These are phyloP conservation scores for Phytophthora syringae DNA, from an alignment of 352 stramenopile genomes.

Conservation along the genomic window DNA sequence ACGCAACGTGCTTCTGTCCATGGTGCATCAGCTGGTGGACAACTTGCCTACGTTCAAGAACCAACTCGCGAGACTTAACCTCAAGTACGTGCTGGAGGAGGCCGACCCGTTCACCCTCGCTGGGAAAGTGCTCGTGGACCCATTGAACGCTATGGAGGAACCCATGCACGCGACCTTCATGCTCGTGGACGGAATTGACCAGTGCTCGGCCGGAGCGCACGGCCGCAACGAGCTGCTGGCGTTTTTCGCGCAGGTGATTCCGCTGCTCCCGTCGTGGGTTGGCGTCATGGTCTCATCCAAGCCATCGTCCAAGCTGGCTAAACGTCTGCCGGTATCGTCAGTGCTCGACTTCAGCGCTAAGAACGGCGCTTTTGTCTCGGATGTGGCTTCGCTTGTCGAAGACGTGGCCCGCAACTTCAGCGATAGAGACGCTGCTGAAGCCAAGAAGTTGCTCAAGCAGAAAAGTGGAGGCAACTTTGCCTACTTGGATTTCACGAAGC, in stretches of 20 bases:
- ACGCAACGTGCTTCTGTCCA: slow-evolving; percentile 76
- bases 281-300: slow-evolving; percentile 78
- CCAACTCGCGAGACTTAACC: slow-evolving; percentile 81
- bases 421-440: slow-evolving; percentile 47
- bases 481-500: slow-evolving; percentile 83
- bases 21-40: slow-evolving; percentile 82
- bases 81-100: slow-evolving; percentile 85
- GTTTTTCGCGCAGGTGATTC: slow-evolving; percentile 65
- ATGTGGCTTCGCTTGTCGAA: slow-evolving; percentile 60
- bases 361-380: slow-evolving; percentile 65
- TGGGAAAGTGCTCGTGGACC: slow-evolving; percentile 78
- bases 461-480: slow-evolving; percentile 82
- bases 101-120: slow-evolving; percentile 70
- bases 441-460: slow-evolving; percentile 58
- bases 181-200: slow-evolving; percentile 78
- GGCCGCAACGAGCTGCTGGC: slow-evolving; percentile 73
- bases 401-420: slow-evolving; percentile 65
- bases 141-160: slow-evolving; percentile 70
- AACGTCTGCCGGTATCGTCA: slow-evolving; percentile 68
- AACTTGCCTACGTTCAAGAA: slow-evolving; percentile 80
- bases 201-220: slow-evolving; percentile 47
- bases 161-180: slow-evolving; percentile 68
- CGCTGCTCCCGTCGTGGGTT: slow-evolving; percentile 74
- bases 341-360: slow-evolving; percentile 76
- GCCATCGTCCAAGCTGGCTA: slow-evolving; percentile 61